Base-by-base conservation (phyloP, 352 stramenopile genomes). In the Phytophthora podocarpi region DNA sequence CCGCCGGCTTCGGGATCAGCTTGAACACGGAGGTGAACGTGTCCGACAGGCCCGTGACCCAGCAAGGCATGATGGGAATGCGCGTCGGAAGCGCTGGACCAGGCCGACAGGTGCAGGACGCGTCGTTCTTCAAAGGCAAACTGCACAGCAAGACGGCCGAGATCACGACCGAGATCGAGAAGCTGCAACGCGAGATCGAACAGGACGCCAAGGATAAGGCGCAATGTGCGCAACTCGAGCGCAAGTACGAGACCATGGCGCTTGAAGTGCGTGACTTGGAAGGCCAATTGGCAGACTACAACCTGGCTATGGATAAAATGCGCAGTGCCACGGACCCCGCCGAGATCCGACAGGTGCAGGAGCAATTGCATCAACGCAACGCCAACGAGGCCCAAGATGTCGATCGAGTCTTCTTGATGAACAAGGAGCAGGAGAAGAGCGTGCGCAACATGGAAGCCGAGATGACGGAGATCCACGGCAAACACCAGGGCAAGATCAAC, bases 61-160 rank as follows among this genome's bases (percentile, higher is more conserved):
- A 97, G 53, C 91, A 98, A 58, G 91, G 93, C 39, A 97, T 97
- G 86, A 90, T 91, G 69, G 91, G 93, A 34, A 97, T 98, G 90
- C 87, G 90, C 23, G 70, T 90, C 5, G 82, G 72, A 2, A 83
- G 72, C 51, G 75, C 79, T 0, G 87, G 87, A 10, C 82, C 85
- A 0, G 76, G 89, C 16, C 74, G 91, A 21, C 76, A 96, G 40
- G 80, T 97, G 45, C 84, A 98, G 58, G 91, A 98, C 64, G 74
- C 82, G 39, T 95, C 78, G 13, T 98, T 86, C 64, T 98, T 96
- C 64, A 87, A 97, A 59, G 88, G 87, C 9, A 82, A 95, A 47
- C 66, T 98, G n/a, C 87, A 95, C 51, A 85, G 79, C 69, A 97
- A 97, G 75, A 96, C 91, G 28, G 81, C 77, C 1, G 90, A 97